Percentiles rank a stretch among this genome's conserved stretches.
phyloP scores from a whole-genome alignment of 2,329 filamentous ascomycete genomes.

The Lasiodiplodia hormozganensis region DNA sequence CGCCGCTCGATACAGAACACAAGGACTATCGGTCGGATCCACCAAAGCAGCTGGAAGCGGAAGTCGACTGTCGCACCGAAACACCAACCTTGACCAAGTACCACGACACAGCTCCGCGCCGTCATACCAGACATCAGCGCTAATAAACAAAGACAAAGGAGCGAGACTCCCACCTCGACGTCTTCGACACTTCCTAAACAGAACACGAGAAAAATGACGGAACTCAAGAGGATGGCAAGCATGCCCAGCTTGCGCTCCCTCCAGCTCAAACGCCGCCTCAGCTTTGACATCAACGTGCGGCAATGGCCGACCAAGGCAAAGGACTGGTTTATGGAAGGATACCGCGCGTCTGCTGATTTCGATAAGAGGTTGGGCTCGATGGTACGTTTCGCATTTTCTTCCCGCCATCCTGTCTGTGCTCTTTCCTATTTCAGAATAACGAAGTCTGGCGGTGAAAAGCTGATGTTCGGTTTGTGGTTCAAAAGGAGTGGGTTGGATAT shows the following conservation, averaged over 20 bases:
- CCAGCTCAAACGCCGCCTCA: conserved; percentile 9
- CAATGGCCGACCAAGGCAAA: conserved; percentile 10
- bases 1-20: neutral
- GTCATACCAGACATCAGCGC: neutral
- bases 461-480: neutral
- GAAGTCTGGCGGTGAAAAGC: neutral
- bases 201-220: neutral
- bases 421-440: neutral
- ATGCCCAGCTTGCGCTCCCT: conserved; percentile 5
- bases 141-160: conserved; percentile 1
- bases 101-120: neutral
- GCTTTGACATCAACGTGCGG: neutral
- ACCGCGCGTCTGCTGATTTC: conserved; percentile 7
- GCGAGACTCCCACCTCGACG: neutral
- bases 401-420: neutral
- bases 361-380: conserved; percentile 16
- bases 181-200: neutral
- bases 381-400: neutral
- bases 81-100: neutral
- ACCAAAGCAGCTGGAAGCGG: neutral
- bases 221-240: conserved; percentile 18
- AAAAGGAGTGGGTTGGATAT: conserved; percentile 23
- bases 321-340: conserved; percentile 21
- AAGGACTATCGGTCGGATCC: neutral
- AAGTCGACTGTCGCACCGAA: neutral